Base-by-base conservation (phyloP, 2,329 filamentous ascomycete species). In the Xylariaceae sp. region DNA sequence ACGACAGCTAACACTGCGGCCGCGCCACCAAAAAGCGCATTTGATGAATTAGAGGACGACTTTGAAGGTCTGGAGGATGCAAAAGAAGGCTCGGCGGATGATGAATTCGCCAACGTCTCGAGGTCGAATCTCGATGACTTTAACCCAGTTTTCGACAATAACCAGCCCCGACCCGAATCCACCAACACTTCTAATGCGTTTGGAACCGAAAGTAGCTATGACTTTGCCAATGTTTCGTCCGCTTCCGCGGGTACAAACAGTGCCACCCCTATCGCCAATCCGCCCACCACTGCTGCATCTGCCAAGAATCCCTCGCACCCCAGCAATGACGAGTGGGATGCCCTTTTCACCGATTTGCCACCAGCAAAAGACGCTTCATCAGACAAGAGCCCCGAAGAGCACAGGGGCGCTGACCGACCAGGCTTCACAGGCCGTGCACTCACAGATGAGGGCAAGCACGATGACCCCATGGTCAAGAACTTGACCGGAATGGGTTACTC, bases 401-500 rank as follows among this genome's bases (percentile, higher is more conserved):
- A 55, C 51, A 67, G 56, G 51, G 68, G 63, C 57, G 61, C 63
- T 5, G 67, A 68, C 13, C 60, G 70, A 11, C 68, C 69, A 13
- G 64, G 64, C 52, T 66, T 73, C 2, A 50, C 74, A 0, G 89
- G 88, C 4, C 82, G 90, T 67, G 88, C 89, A 4, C 77, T 93
- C 54, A 88, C 86, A 50, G 83, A 86, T 55, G 85, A 87, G 17
- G 88, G 88, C 2, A 88, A 88, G 69, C 90, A 95, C 69, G 93
- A 97, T 70, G 93, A 97, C 71, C 89, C 91, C 7, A 93, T 96
- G 58, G 77, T 97, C 66, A 95, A 96, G 79, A 87, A 92, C 67
- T 74, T 97, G 70, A 96, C 90, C 1, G 82, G 84, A 8, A 96
- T 97, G 92, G 93, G 93, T 0, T 97, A 95, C 72, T 76, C 85